phyloP scores from a whole-genome alignment of 495 filamentous ascomycete genomes.

The Xylaria sp. region DNA sequence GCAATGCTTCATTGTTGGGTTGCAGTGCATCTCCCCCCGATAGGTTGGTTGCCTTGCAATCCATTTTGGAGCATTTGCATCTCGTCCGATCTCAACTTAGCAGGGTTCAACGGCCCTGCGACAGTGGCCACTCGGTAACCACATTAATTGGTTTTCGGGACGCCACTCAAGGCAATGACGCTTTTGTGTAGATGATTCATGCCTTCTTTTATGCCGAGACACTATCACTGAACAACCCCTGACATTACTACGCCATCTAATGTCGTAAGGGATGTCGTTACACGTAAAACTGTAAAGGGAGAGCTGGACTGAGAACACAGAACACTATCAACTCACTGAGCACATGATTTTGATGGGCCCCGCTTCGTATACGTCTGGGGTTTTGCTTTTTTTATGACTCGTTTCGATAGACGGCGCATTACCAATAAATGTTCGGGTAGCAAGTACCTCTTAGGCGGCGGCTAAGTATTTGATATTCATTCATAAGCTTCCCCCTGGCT shows the following conservation, averaged over 20 bases:
- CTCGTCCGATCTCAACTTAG: slow-evolving; percentile 5
- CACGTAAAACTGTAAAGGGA: background rate
- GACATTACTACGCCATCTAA: slow-evolving; percentile 6
- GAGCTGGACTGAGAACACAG: background rate
- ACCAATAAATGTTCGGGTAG: background rate
- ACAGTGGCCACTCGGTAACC: background rate
- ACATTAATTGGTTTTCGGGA: background rate
- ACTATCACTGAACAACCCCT: background rate
- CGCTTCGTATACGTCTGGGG: background rate
- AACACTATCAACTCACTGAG: background rate
- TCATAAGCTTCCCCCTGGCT: background rate
- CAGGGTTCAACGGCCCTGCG: background rate
- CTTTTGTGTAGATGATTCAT: background rate
- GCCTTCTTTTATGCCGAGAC: background rate
- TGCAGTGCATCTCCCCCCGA: slow-evolving; percentile 2
- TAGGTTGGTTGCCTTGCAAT: background rate
- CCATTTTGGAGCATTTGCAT: slow-evolving; percentile 1
- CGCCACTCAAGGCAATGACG: background rate
- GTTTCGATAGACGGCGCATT: background rate
- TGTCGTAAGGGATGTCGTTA: too few species aligned
- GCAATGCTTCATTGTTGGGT: slow-evolving; percentile 4
- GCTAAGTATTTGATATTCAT: background rate
- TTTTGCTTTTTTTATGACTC: background rate
- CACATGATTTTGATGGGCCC: background rate
- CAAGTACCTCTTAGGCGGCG: background rate